phyloP scores from a whole-genome alignment of 176 grass and related monocot genomes.

The Dendrocalamus sinicus region DNA sequence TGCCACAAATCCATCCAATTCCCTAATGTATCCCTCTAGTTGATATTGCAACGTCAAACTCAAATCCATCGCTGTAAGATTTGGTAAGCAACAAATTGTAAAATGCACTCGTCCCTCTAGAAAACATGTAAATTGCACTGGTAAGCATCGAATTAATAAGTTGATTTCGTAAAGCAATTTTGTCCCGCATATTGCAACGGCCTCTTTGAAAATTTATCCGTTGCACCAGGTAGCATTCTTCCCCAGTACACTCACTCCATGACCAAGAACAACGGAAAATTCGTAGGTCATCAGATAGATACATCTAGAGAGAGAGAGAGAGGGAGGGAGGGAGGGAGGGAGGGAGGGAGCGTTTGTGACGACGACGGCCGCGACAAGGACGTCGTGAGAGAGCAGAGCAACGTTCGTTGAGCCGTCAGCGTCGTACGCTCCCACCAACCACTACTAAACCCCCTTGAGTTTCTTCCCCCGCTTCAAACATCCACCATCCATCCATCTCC shows the following conservation, averaged over 20 bases:
- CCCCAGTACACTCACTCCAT: not conserved
- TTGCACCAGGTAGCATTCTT: not conserved
- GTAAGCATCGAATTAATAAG: too few species aligned
- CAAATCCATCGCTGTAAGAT: not conserved
- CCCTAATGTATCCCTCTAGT: not conserved
- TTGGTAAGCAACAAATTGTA: not conserved
- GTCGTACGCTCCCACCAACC: constrained; percentile 39
- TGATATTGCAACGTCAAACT: not conserved
- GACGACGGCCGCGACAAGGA: constrained; percentile 29
- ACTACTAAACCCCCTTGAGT: constrained; percentile 25
- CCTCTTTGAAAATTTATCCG: constrained; percentile 34
- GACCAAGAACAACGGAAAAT: not conserved
- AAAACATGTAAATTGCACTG: not conserved
- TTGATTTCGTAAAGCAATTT: constrained; percentile 22
- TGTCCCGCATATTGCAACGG: constrained; percentile 12
- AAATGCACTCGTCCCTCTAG: not conserved
- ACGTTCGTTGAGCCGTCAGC: constrained; percentile 34
- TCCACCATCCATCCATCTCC: not conserved
- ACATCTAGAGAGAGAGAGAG: not conserved
- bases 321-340: not conserved
- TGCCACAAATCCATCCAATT: not conserved
- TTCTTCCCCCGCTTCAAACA: not conserved
- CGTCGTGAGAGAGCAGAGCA: not conserved
- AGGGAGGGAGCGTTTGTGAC: constrained; percentile 3
- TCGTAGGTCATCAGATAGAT: not conserved